phyloP scores from a whole-genome alignment of 1,284 basidiomycete genomes.

The Schizophyllum commune region DNA sequence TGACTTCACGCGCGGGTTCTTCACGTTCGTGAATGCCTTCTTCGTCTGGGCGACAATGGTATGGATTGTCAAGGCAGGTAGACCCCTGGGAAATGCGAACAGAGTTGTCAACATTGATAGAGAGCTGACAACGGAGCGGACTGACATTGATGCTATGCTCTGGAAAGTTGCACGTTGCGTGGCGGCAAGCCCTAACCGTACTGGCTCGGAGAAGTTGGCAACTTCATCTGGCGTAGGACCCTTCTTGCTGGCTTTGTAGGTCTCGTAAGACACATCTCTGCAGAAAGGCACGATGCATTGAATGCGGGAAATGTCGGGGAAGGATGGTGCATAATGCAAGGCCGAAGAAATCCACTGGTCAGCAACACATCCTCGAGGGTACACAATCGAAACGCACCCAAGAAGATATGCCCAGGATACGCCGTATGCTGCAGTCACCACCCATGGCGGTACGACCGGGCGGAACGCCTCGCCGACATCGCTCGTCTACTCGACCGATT shows the following conservation, averaged over 20 bases:
- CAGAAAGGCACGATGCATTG: conserved; percentile 14
- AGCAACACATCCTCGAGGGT: too few species aligned
- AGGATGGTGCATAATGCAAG: too few species aligned
- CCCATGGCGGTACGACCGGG: conserved; percentile 72
- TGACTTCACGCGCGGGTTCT: conserved; percentile 50
- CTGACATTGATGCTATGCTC: conserved; percentile 81
- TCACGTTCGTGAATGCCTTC: conserved; percentile 61
- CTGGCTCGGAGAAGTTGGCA: conserved; percentile 70
- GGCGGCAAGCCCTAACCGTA: conserved; percentile 62
- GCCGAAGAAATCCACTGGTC: not conserved
- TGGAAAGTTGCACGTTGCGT: conserved; percentile 81
- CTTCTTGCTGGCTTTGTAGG: conserved; percentile 75
- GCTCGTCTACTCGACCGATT: conserved; percentile 48
- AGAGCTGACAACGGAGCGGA: conserved; percentile 11
- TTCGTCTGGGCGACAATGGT: conserved; percentile 77
- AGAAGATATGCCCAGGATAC: conserved; percentile 79
- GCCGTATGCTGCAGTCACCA: conserved; percentile 82
- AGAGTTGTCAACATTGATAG: conserved; percentile 1
- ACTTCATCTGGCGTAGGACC: conserved; percentile 73
- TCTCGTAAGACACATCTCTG: conserved; percentile 88
- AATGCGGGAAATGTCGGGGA: not conserved
- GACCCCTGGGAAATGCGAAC: conserved; percentile 40
- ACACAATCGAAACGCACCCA: conserved; percentile 40
- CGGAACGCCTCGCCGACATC: conserved; percentile 92
- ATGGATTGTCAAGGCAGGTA: conserved; percentile 79